Base-by-base conservation (phyloP, 257 asterid genomes). In the Parsonsia alboflavescens region DNA sequence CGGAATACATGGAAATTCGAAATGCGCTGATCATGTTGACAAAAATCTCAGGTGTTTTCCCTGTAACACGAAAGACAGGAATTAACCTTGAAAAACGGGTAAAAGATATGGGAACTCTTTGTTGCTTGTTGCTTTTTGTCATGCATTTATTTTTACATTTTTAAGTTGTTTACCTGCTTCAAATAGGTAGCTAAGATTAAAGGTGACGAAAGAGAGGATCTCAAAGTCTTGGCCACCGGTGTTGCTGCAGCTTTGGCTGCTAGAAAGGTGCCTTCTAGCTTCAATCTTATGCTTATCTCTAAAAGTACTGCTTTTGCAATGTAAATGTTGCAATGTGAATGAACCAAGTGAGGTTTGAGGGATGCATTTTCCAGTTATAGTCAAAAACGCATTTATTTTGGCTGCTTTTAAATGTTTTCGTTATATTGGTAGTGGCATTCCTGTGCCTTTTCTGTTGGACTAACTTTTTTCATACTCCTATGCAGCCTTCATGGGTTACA, bases 21-120 rank as follows among this genome's bases (percentile, higher is more conserved):
- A 95, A 95, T 83, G 96, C 97, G 56, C 96, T 95, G 73, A 92
- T 95, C 68, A 82, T 95, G 92, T 82, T 95, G 76, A 90, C 96
- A 46, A 95, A 95, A 81, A 90, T 95, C 67, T 85, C 99, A 1
- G 77, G 86, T 71, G 97, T 89, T 76, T 95, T 95, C 80, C 99
- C 99, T 73, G 99, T 92, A 82, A 95, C 99, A 54, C 91, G 98
- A 75, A 95, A 92, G 89, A 92, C 91, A 82, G 99, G 99, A 64
- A 92, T 95, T 88, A 92, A 92, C 85, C 93, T 95, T 83, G 99
- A 95, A 80, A 95, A 95, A 75, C 85, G 99, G 97, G 99, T 95
- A 90, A 75, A 45, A 59, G 68, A 36, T 26, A 46, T 59, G 71
- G 58, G 53, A 68, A 42, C 36, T 44, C 50, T 64, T 73, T 75